Evolutionary conservation across 2,329 filamentous ascomycete species (phyloP), one percentile per base, ranked within the genome.

Genomic region (Claviceps fusiformis): DNA sequence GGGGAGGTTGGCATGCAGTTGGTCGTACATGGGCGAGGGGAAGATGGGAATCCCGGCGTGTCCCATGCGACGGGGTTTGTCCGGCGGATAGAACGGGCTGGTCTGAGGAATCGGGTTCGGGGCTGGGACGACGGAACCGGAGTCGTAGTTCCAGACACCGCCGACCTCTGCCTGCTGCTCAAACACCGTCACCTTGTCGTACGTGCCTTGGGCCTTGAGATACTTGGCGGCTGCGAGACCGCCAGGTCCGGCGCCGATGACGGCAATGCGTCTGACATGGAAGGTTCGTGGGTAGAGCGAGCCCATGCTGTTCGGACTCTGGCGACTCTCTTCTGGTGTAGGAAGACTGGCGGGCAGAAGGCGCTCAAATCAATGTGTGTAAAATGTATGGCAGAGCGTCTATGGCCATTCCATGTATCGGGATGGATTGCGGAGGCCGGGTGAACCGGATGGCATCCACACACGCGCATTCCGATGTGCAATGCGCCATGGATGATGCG

Each of bases 1-100:
- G 0, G 90, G 87, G 50, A 96, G 90, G 67, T 97, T 97, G 27
- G 91, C 90, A 64, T 95, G 85, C 17, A 96, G 73, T 29, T 78
- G 72, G 50, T 89, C 82, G 68, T 96, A 96, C 70, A 95, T 81
- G 3, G 91, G 87, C 19, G 87, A 89, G n/a, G 88, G 75, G 63
- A 92, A 95, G 2, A 82, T 68, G 6, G 85, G 79, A 1, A 78
- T 64, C 43, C 61, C 61, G 7, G 63, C 60, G 17, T 56, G 59
- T 50, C 65, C 63, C 19, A 67, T 65, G 72, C 75, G 80, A 56
- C 83, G 68, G 5, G 87, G 86, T 55, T 78, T 74, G 59, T 91
- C 86, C 0, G 79, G 74, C 29, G 80, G 76, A 48, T 77, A 76
- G 62, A 79, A 79, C 31, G 82, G 78, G 62, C 80, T 78, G n/a